Base-by-base conservation (phyloP, 768 basidiomycete species). In the Phanerodontia chrysosporium region DNA sequence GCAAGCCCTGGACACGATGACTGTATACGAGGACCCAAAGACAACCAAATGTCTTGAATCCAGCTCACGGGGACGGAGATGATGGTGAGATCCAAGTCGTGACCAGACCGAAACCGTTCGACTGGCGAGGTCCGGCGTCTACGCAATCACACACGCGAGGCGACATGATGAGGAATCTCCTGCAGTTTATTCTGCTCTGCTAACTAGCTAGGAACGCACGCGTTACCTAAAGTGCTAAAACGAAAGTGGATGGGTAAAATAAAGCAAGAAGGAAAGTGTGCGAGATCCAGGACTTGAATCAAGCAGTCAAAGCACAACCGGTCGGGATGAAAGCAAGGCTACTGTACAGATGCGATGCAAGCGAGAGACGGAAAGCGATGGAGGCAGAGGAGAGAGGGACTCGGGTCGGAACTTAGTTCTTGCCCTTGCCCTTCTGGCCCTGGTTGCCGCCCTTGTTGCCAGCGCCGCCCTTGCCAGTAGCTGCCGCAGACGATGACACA, bases 401-500 rank as follows among this genome's bases (percentile, higher is more conserved):
- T 12, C 29, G 29, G 12, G 13, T 51, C 14, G 24, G 30, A 32
- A 25, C 27, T 35, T 46, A 45, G 46, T 45, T 24, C 45, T 44
- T 54, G 16, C 53, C 9, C 58, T 54, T 51, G 58, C 46, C 18
- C 46, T 42, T 42, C 39, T 42, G 39, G 10, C 4, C 18, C 39
- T 7, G 8, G 9, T 53, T 36, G 42, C 39, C 45, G 32, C 22
- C 27, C 48, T 57, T 57, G 24, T 24, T 24, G 6, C 6, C 46
- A 12, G 9, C 28, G 8, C 18, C 27, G 29, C 35, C 42, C 36
- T 39, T 56, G 44, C 45, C 36, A 32, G 54, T 58, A 13, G 58
- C 64, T 10, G 53, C 49, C 1, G 58, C 57, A 16, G 59, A 36
- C 24, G 61, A 57, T 29, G 62, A 39, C 55, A 18, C 58, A 5